Evolutionary conservation across 441 rosid species (phyloP).

Genomic region (Erodium moschatum): DNA sequence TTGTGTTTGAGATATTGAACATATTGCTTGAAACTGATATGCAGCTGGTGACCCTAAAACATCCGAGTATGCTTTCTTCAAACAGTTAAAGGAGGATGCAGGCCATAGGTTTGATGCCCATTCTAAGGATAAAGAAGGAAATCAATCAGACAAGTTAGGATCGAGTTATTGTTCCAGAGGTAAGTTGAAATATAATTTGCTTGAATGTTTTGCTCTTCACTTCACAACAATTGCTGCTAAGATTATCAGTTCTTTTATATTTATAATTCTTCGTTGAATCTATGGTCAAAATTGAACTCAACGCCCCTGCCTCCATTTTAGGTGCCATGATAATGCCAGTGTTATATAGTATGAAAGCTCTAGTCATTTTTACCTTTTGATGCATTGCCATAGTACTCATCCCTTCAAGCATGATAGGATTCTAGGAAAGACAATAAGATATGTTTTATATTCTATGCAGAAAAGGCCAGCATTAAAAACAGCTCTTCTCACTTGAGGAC

Average conservation of each 20-base stretch:
- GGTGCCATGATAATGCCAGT: conserved; percentile 3
- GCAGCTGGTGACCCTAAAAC: conserved; percentile 61
- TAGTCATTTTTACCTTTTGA: not conserved
- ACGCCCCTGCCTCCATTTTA: not conserved
- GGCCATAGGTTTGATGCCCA: conserved; percentile 22
- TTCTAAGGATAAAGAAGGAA: conserved; percentile 17
- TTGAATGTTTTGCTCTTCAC: not conserved
- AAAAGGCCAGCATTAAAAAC: conserved; percentile 19
- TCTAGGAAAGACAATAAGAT: not conserved
- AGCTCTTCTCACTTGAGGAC: conserved; percentile 22
- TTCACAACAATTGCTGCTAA: not conserved
- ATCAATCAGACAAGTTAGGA: conserved; percentile 19
- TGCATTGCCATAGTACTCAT: not conserved
- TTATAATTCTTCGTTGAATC: not conserved
- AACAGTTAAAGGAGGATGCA: conserved; percentile 46
- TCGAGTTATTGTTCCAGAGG: conserved; percentile 27
- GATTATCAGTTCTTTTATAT: not conserved
- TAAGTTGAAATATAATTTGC: conserved; percentile 14
- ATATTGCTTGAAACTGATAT: conserved; percentile 9
- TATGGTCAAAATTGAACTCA: not conserved
- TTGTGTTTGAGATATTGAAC: not conserved
- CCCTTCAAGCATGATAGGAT: not conserved
- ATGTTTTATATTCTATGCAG: conserved; percentile 26
- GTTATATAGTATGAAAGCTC: not conserved
- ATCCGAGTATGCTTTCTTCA: conserved; percentile 66